Base-by-base conservation (phyloP, 2,329 filamentous ascomycete genomes). In the Coleophoma eucalyptorum region DNA sequence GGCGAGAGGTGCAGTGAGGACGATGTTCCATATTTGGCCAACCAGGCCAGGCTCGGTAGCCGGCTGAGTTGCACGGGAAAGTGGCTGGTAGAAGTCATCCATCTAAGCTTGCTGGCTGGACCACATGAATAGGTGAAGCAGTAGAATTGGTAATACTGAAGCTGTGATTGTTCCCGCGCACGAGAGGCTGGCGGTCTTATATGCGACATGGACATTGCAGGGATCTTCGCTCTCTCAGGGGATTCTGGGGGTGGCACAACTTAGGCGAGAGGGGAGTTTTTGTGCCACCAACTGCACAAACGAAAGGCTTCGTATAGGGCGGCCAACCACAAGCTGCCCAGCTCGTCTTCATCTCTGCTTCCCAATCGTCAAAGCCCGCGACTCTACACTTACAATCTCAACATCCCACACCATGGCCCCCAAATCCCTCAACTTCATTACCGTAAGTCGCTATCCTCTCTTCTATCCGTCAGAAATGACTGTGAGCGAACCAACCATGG, bases 381-480 rank as follows among this genome's bases (percentile, higher is more conserved):
- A 20, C 5, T 42, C 21, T 13, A 20, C 12, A 18, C 15, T n/a
- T 5, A 7, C 18, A 4, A 7, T 2, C 58, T 55, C 41, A 61
- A 56, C n/a, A 16, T 32, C n/a, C 16, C 31, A 26, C 18, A 49
- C 18, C 19, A 61, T 54, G 48, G 79, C 79, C 73, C 67, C 72
- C 41, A 73, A 75, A 58, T 71, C 76, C 56, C 74, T 99, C 58
- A 92, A 95, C 72, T 99, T 99, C 75, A 96, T 99, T 67, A 97
- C 93, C 16, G 42, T 44, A 44, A 15, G 42, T n/a, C 20, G 16
- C 16, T 20, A 33, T 1, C 13, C 12, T 26, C 15, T n/a, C 31
- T 26, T 26, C 26, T 26, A 26, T 6, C 26, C 26, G 26, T 5
- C 26, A 5, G 5, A 26, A 8, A 3, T 3, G 10, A 8, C 26